Evolutionary conservation across 2,329 filamentous ascomycete genomes (phyloP).

Genomic region (Hypoxylon sp.): DNA sequence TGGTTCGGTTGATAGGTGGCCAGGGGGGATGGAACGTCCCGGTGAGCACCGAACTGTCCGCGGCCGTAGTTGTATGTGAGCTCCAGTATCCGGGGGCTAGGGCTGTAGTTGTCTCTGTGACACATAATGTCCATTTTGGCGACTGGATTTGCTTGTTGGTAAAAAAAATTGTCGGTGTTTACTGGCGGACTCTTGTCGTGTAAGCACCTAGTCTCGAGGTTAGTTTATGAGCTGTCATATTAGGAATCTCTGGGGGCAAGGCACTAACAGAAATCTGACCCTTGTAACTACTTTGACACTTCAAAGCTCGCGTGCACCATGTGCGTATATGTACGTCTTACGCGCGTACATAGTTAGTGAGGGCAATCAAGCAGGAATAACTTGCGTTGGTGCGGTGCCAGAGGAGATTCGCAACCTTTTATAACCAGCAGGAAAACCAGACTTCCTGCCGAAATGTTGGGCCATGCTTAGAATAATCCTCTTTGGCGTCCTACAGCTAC

Average conservation of each 20-base stretch:
- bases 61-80: conserved; percentile 3
- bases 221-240: conserved; percentile 41
- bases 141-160: conserved; percentile 14
- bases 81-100: not conserved
- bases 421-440: conserved; percentile 19
- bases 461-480: conserved; percentile 18
- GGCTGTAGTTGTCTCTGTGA: not conserved
- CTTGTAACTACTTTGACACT: conserved; percentile 21
- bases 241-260: conserved; percentile 23
- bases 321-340: conserved; percentile 30
- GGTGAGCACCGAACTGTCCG: not conserved
- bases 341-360: conserved; percentile 17
- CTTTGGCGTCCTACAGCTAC: conserved; percentile 10
- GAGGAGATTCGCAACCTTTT: conserved; percentile 30
- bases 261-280: conserved; percentile 26
- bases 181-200: conserved; percentile 10
- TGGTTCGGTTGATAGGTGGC: conserved; percentile 4
- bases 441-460: conserved; percentile 12
- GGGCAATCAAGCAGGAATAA: conserved; percentile 27
- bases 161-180: conserved; percentile 10
- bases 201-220: conserved; percentile 20
- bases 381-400: conserved; percentile 8
- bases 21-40: not conserved
- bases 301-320: conserved; percentile 10
- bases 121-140: conserved; percentile 22